Evolutionary conservation across 2,329 filamentous ascomycete species (phyloP), one percentile per base, ranked within the genome.

Genomic region (Penicillium sp.): DNA sequence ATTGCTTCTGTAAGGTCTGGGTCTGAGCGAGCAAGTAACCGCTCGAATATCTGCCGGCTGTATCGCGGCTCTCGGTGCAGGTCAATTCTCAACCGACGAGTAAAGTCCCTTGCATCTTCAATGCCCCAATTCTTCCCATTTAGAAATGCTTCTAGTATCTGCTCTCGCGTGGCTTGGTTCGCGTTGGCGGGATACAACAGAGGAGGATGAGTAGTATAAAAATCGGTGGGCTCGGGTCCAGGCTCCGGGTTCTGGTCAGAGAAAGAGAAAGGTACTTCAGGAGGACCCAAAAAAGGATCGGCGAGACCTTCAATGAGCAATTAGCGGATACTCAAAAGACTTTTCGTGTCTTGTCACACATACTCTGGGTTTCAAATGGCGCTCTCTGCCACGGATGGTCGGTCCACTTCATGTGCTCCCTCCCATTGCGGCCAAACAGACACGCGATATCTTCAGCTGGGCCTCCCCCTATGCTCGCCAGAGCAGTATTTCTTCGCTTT

Each of bases 401-500:
- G 44, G 65, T 68, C 72, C 69, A 73, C 45, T 70, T 72, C 69
- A 74, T 64, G 58, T 75, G 74, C 44, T 70, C 69, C 47, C 66
- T 69, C 20, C 73, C 73, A 72, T 74, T 71, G 55, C 67, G 65
- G 31, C 76, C 78, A 59, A 78, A 74, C 43, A 80, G 61, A 54
- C 73, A 67, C 9, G 69, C 70, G 50, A 77, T 69, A 62, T 79
- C 76, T 34, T 75, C 66, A 18, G 66, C 57, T 10, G 66, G 55
- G 4, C 66, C 67, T 7, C 63, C 66, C 26, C 67, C 67, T 43
- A 69, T 56, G 18, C 73, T 69, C 34, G 79, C 77, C 11, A 80
- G 65, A 18, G 74, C 77, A 50, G 76, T 82, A 73, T 85, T 85
- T 51, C 79, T 78, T 53, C 85, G 76, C 69, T 79, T 85, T 3